Evolutionary conservation across 768 basidiomycete species (phyloP), one percentile per base, ranked within the genome.

Genomic region (Leccinum variicolor): DNA sequence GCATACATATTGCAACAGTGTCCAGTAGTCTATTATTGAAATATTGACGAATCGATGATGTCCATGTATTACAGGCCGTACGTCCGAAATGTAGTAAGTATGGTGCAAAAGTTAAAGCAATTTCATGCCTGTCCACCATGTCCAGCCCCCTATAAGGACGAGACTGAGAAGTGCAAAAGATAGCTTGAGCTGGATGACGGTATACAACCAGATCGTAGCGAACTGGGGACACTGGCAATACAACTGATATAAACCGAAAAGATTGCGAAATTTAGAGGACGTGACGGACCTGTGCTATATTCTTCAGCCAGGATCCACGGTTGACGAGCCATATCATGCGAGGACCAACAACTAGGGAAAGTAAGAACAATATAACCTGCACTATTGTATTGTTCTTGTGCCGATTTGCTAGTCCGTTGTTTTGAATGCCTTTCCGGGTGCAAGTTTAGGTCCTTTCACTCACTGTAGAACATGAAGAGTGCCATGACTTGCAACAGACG

Each of bases 121-220:
- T 15, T 79, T 84, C 61, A 88, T 73, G 13, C 75, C 80, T 49
- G 82, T 79, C 79, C 80, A 89, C 84, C 85, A 83, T 8, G 82
- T 74, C 73, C 83, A 92, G 47, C 64, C 66, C 6, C 78, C 82
- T 36, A 89, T 81, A 14, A 78, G 57, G 2, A 69, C 55, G 14
- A 93, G 75, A 60, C 81, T 84, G 28, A 84, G 56, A 4, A 84
- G 74, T 6, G 90, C 85, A 19, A 84, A 81, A 3, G 76, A 77
- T 25, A 94, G 72, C 55, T 87, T 82, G 26, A 92, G 77, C 61
- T 90, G 87, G 13, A 91, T 74, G 50, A 92, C 76, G 3, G 83
- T 78, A 64, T 89, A 93, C 9, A 92, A 76, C 91, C 92, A 93
- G 6, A 88, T 66, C 0, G 90, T 91, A 3, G 85, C 85, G 54